phyloP scores from a whole-genome alignment of 2,329 filamentous ascomycete species.

The Nigrospora oryzae region DNA sequence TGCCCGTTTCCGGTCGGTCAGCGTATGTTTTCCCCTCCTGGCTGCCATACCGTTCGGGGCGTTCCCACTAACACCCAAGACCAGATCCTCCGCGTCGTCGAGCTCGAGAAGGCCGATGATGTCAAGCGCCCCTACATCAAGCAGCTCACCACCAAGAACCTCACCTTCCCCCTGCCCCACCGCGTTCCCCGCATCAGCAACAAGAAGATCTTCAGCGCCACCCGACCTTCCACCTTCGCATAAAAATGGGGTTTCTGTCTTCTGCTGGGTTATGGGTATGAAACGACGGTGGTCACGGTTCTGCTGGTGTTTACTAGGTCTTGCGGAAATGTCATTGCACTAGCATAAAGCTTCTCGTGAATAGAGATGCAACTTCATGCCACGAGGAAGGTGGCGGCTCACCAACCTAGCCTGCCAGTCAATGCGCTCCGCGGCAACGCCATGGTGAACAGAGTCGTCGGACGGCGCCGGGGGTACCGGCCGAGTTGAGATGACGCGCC shows the following conservation, averaged over 20 bases:
- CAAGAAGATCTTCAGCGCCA: slow-evolving; percentile 90
- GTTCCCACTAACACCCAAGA: slow-evolving; percentile 14
- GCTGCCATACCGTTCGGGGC: slow-evolving; percentile 1
- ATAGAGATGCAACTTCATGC: not conserved
- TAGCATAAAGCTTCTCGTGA: slow-evolving; percentile 7
- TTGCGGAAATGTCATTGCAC: slow-evolving; percentile 8
- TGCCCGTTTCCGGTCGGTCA: slow-evolving; percentile 94
- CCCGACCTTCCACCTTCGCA: slow-evolving; percentile 95
- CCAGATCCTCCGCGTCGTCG: slow-evolving; percentile 95
- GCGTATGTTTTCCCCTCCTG: slow-evolving; percentile 57
- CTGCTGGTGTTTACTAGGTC: slow-evolving; percentile 39
- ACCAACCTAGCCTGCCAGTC: too few relatives aligned
- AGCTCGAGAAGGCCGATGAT: slow-evolving; percentile 89
- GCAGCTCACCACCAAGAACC: slow-evolving; percentile 90
- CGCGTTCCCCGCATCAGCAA: slow-evolving; percentile 73
- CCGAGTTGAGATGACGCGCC: too few relatives aligned
- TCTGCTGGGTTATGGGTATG: slow-evolving; percentile 38
- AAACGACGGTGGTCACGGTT: slow-evolving; percentile 22
- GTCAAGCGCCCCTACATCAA: slow-evolving; percentile 99
- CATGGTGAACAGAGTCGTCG: too few relatives aligned
- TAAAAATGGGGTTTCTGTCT: slow-evolving; percentile 55
- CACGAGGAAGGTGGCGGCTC: too few relatives aligned
- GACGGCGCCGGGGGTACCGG: too few relatives aligned
- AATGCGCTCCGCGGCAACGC: too few relatives aligned
- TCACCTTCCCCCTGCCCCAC: slow-evolving; percentile 98